phyloP scores from a whole-genome alignment of 768 basidiomycete genomes.

The Inosperma sp. region DNA sequence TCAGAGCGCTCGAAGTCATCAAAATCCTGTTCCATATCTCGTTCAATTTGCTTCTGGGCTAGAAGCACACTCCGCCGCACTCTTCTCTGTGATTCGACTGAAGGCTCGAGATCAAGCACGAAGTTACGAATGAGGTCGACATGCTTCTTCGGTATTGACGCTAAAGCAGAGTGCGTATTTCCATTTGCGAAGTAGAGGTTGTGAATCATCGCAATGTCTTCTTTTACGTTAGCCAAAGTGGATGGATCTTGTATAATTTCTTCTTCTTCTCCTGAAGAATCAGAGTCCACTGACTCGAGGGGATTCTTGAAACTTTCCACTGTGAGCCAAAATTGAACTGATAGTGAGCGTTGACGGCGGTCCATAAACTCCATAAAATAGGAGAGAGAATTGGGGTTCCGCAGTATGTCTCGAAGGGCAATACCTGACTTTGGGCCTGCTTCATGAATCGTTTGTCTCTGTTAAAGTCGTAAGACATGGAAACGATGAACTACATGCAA shows the following conservation, averaged over 20 bases:
- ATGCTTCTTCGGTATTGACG: constrained; percentile 65
- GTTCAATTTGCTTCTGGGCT: constrained; percentile 81
- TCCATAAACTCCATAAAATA: constrained; percentile 99
- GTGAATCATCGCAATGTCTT: constrained; percentile 87
- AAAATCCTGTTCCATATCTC: constrained; percentile 89
- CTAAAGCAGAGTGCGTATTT: constrained; percentile 53
- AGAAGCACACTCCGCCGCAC: constrained; percentile 78
- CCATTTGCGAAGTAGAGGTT: constrained; percentile 76
- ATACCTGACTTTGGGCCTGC: constrained; percentile 44
- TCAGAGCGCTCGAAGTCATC: constrained; percentile 85
- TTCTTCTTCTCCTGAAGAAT: constrained; percentile 57
- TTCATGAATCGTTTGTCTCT: constrained; percentile 37
- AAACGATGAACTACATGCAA: not conserved
- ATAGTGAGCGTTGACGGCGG: constrained; percentile 71
- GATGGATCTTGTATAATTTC: constrained; percentile 51
- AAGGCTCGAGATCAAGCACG: constrained; percentile 45
- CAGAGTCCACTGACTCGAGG: constrained; percentile 75
- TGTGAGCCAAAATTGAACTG: constrained; percentile 96
- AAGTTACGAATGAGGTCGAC: constrained; percentile 67
- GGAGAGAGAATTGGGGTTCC: constrained; percentile 85
- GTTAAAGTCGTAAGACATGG: constrained; percentile 30
- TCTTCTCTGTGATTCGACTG: constrained; percentile 41
- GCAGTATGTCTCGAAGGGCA: constrained; percentile 72
- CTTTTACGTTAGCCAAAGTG: constrained; percentile 60
- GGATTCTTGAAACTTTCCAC: constrained; percentile 98